phyloP scores from a whole-genome alignment of 169 alveolate species.

The Plasmodium reichenowi region DNA sequence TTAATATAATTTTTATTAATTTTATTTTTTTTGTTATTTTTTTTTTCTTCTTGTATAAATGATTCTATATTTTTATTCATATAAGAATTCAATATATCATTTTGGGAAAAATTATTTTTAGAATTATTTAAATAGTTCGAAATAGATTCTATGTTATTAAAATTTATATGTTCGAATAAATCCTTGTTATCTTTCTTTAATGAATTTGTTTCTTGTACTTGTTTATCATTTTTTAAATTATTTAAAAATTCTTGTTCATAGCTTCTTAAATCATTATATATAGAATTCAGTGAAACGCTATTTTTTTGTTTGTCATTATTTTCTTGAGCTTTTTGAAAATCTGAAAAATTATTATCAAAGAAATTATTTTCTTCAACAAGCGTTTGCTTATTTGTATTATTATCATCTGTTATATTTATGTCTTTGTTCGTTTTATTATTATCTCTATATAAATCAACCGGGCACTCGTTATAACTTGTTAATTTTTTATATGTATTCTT shows the following conservation, averaged over 20 bases:
- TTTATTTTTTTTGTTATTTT: conserved; percentile 52
- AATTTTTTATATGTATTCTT: neutral
- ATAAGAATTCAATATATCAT: neutral
- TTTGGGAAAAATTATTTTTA: too few species aligned
- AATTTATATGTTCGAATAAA: conserved; percentile 1
- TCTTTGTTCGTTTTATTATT: neutral
- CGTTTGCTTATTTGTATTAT: neutral
- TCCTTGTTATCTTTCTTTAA: conserved; percentile 6
- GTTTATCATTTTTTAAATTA: conserved; percentile 22
- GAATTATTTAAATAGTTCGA: neutral
- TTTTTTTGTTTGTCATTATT: neutral
- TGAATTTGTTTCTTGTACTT: conserved; percentile 10
- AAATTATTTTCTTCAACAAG: conserved; percentile 26
- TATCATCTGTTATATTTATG: neutral
- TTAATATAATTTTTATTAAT: conserved; percentile 37
- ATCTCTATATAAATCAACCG: neutral
- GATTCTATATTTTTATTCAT: conserved; percentile 18
- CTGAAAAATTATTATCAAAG: conserved; percentile 35
- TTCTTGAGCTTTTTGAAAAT: conserved; percentile 72
- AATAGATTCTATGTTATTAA: conserved; percentile 43
- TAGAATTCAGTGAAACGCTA: neutral
- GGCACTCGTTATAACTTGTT: neutral
- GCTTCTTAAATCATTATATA: conserved; percentile 65
- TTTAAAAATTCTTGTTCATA: conserved; percentile 53
- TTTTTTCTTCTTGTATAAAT: conserved; percentile 46